Base-by-base conservation (phyloP, 2,329 filamentous ascomycete genomes). In the Cladorrhinum sp. region DNA sequence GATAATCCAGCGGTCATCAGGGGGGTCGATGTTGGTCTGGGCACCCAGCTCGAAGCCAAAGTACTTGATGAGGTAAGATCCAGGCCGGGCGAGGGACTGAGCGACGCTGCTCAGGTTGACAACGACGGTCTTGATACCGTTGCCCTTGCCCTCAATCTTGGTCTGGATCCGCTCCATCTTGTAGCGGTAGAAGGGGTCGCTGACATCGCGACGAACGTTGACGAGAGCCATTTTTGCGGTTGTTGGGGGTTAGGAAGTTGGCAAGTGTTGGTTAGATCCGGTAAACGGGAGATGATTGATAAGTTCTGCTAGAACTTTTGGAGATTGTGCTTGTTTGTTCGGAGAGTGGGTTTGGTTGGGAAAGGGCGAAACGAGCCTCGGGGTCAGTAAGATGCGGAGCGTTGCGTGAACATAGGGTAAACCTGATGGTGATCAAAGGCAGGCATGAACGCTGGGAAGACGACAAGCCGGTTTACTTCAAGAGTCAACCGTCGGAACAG, bases 1-100 rank as follows among this genome's bases (percentile, higher is more conserved):
- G 86, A 99, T 98, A 80, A 99, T 99, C 94, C 95, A 99, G 75
- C 95, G 95, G 76, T 99, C 95, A 76, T 98, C 94, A 72, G 92
- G 88, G 68, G 95, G 94, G 75, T 97, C 95, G 70, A 92, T 93
- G 81, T 97, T 98, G 82, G 95, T 97, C 82, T 98, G 95, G 71
- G 95, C 95, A 75, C 95, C 95, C 62, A 99, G 88, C 80, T 99
- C 95, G 76, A 99, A 98, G 71, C 95, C 95, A 73, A 99, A 99
- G 83, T 96, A 99, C 83, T 99, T 99, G 88, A 99, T 98, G 75
- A 99, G 86, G 77, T 97, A 96, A 73, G 91, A 84, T 67, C 93
- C 92, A 66, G 94, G 94, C 71, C 95, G 94, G 72, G 91, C 92
- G 70, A 99, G 87, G 65, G 94, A 96, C 73, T 90, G 84, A 71